phyloP scores from a whole-genome alignment of 805 yeast genomes.

The Ogataea trehaloabstinens region DNA sequence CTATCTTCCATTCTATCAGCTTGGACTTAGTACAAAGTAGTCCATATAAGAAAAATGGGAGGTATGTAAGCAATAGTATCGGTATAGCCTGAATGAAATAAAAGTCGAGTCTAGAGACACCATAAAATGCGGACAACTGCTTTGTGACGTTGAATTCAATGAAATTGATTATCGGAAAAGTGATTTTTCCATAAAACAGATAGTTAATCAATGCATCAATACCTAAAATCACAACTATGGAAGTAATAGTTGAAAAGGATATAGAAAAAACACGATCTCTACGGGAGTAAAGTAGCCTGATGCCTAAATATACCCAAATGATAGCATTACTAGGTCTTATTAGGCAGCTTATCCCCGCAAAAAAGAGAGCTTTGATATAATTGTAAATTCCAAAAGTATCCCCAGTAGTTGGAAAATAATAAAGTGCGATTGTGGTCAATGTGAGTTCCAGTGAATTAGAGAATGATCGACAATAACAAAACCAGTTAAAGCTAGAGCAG shows the following conservation, averaged over 20 bases:
- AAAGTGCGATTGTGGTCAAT: constrained; percentile 63
- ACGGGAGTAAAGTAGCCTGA: constrained; percentile 21
- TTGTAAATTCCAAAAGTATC: background rate
- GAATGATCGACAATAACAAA: constrained; percentile 75
- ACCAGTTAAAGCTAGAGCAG: constrained; percentile 78
- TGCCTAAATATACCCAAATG: constrained; percentile 70
- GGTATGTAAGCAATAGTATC: constrained; percentile 58
- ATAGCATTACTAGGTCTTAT: constrained; percentile 83
- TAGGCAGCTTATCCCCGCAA: constrained; percentile 64
- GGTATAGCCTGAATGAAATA: constrained; percentile 85
- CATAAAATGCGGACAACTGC: constrained; percentile 78
- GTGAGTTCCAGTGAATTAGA: constrained; percentile 79
- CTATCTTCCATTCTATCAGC: constrained; percentile 24
- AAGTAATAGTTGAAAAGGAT: constrained; percentile 5
- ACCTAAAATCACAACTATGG: constrained; percentile 25
- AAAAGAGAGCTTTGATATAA: constrained; percentile 27
- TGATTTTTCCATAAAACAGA: constrained; percentile 52
- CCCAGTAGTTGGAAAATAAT: constrained; percentile 50
- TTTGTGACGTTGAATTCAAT: constrained; percentile 74
- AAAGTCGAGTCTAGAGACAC: constrained; percentile 80
- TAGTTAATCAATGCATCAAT: constrained; percentile 52
- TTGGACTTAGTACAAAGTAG: constrained; percentile 10
- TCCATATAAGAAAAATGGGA: constrained; percentile 61
- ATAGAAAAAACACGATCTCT: constrained; percentile 6
- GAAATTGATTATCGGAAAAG: constrained; percentile 68